Evolutionary conservation across 2,329 filamentous ascomycete genomes (phyloP), one percentile per base, ranked within the genome.

Genomic region (Tolypocladium nubicola): DNA sequence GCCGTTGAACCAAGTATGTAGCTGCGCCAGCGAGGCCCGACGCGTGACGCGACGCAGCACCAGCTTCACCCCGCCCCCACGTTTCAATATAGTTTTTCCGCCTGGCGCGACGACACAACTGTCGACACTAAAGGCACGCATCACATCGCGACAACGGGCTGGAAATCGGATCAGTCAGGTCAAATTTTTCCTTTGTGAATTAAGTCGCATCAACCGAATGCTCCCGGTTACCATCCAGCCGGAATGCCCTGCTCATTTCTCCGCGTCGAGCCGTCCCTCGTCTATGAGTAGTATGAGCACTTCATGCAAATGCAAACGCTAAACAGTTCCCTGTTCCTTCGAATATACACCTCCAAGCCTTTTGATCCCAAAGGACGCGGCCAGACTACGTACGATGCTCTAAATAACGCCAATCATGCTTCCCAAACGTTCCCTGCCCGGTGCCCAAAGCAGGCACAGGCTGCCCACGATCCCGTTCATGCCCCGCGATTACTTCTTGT

Each of bases 401-500:
- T 52, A 52, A 39, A 19, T 35, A 57, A 60, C 60, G 59, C 60
- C 57, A 33, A 19, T 55, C 33, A 53, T 57, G 58, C 56, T 58
- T 52, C 52, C 52, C 40, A 56, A 26, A 39, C 23, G 21, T 53
- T 43, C 52, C 38, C 11, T 43, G 52, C 21, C 16, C 23, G 16
- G 4, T 54, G 52, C 52, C 47, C 19, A 35, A 37, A 52, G 6
- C 19, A 37, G 30, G 30, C 47, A 35, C 47, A 35, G 47, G 30
- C 47, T n/a, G 3, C 10, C 19, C 47, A 37, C 19, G 9, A 50
- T 35, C 30, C 47, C 47, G 7, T 41, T 59, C 55, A 58, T 52
- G 23, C 53, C 52, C 56, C 21, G 11, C 40, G n/a, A 52, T 65
- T 69, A 76, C 64, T 77, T 75, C 69, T 84, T 83, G 64, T 84